phyloP scores from a whole-genome alignment of 1,284 basidiomycete species.

The Moniliophthora roreri region DNA sequence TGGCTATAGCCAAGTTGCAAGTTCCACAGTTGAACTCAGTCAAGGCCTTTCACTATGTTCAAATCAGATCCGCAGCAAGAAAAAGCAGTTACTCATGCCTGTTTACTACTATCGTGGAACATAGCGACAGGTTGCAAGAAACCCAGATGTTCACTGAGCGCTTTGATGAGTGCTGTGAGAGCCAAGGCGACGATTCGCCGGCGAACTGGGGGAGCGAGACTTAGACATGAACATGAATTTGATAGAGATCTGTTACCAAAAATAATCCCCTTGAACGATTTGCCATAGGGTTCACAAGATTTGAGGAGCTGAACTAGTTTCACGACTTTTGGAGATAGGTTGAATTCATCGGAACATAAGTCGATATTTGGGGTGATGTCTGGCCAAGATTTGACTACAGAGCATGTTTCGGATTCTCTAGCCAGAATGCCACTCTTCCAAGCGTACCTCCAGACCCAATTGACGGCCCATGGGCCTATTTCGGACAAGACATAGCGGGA shows the following conservation, averaged over 20 bases:
- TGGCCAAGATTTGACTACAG: conserved; percentile 49
- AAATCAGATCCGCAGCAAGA: conserved; percentile 3
- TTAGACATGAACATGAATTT: neutral
- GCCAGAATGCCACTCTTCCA: conserved; percentile 35
- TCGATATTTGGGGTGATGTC: conserved; percentile 62
- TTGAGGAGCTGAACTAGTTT: conserved; percentile 57
- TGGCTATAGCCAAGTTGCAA: conserved; percentile 61
- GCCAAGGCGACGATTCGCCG: conserved; percentile 41
- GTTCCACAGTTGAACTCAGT: conserved; percentile 50
- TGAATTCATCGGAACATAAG: conserved; percentile 51
- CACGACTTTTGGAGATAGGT: conserved; percentile 64
- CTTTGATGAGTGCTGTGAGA: conserved; percentile 46
- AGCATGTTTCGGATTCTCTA: conserved; percentile 32
- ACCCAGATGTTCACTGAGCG: conserved; percentile 38
- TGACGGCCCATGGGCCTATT: conserved; percentile 62
- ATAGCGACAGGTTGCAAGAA: conserved; percentile 42
- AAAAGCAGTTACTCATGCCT: too few relatives aligned
- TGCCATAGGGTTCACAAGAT: conserved; percentile 48
- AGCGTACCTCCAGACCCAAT: conserved; percentile 61
- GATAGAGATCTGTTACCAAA: conserved; percentile 43
- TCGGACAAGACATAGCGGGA: conserved; percentile 45
- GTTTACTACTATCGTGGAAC: conserved; percentile 20
- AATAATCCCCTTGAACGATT: conserved; percentile 61
- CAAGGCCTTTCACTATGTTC: conserved; percentile 38
- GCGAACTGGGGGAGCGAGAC: conserved; percentile 34